These are phyloP conservation scores for Acaromyces ingoldii DNA, from an alignment of 1,284 basidiomycete genomes.

Conservation along the genomic window DNA sequence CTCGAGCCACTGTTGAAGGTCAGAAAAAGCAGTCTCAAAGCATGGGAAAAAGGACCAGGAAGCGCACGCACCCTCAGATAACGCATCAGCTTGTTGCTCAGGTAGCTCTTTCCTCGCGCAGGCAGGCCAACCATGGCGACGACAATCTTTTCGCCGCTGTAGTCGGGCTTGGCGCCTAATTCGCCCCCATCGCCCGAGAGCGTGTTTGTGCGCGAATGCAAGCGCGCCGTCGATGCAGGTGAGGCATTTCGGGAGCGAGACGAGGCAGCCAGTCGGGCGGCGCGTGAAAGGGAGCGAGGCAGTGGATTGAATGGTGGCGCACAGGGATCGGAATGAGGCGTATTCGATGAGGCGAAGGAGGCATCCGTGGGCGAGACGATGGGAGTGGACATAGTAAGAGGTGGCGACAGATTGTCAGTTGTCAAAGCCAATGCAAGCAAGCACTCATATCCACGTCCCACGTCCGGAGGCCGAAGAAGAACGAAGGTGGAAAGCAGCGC, in stretches of 20 bases:
- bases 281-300: background rate
- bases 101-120: slow-evolving; percentile 48
- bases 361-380: background rate
- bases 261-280: background rate
- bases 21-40: background rate
- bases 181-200: slow-evolving; percentile 21
- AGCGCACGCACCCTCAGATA: slow-evolving; percentile 36
- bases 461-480: no score
- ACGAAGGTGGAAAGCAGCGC: no score
- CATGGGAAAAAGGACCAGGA: background rate
- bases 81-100: slow-evolving; percentile 50
- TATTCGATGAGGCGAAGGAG: background rate
- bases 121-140: slow-evolving; percentile 76
- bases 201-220: no score
- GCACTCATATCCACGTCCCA: background rate
- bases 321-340: background rate
- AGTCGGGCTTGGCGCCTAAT: slow-evolving; percentile 88
- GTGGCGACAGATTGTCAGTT: background rate
- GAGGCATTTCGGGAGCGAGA: no score
- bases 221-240: no score
- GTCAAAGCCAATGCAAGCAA: background rate
- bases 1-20: slow-evolving; percentile 94
- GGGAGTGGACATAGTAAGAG: background rate
- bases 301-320: background rate
- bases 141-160: slow-evolving; percentile 96